A percentile compares a stretch with the other conserved stretches of the same genome.
phyloP scores from a whole-genome alignment of 148 eudicot genomes.

The Chenopodium formosanum region DNA sequence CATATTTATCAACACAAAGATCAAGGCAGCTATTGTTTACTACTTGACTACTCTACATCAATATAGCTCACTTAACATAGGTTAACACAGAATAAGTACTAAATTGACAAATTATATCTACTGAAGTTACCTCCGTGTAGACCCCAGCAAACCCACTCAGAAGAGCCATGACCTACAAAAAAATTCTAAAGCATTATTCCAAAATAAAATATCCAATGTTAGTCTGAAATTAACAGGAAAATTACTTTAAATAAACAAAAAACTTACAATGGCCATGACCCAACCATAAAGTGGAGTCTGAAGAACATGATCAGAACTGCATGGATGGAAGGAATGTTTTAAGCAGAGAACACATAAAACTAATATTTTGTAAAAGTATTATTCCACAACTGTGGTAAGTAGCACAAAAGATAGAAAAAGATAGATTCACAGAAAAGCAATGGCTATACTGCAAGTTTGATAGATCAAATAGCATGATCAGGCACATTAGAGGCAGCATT shows the following conservation, averaged over 20 bases:
- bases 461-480: neutral
- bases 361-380: neutral
- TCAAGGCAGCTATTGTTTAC: neutral
- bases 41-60: neutral
- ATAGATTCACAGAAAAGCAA: neutral
- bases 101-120: conserved; percentile 5
- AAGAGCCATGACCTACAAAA: conserved; percentile 89
- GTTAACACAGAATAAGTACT: neutral
- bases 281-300: conserved; percentile 94
- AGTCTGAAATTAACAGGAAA: neutral
- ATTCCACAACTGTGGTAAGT: neutral
- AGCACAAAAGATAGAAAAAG: neutral
- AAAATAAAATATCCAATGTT: neutral
- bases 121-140: conserved; percentile 79
- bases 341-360: neutral
- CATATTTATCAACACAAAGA: neutral
- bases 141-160: conserved; percentile 99
- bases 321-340: conserved; percentile 17
- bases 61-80: neutral
- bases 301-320: conserved; percentile 93
- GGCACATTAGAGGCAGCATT: neutral
- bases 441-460: neutral
- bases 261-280: conserved; percentile 98
- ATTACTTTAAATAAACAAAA: conserved; percentile 2
- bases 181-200: conserved; percentile 14